Conservation (phyloP, 306 rosid genomes). For the Quercus glauca region DNA sequence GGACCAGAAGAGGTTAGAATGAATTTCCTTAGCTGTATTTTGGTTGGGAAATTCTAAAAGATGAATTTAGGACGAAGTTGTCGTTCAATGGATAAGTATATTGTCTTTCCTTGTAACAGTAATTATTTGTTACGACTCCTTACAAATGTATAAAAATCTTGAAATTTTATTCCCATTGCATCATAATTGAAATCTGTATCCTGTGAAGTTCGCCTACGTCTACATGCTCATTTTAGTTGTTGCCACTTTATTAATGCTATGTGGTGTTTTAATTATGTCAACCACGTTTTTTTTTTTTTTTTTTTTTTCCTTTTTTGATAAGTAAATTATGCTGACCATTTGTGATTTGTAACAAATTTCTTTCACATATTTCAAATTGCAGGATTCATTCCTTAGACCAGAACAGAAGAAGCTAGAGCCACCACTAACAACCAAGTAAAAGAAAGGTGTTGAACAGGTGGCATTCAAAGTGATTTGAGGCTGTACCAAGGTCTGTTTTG, state of each 20-base stretch:
- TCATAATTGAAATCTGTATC: not conserved
- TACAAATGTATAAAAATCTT: not conserved
- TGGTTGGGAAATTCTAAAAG: not conserved
- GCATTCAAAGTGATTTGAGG: not conserved
- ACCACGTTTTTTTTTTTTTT: not conserved
- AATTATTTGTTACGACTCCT: not conserved
- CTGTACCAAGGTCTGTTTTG: not conserved
- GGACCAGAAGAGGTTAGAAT: not conserved
- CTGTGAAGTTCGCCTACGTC: not conserved
- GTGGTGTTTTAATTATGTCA: not conserved
- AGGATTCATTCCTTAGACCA: slow-evolving; percentile 67
- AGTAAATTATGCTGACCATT: no score
- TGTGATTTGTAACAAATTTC: no score
- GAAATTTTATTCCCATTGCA: not conserved
- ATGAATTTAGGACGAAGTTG: not conserved
- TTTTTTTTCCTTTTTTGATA: no score
- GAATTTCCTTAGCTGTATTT: no score
- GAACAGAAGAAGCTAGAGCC: slow-evolving; percentile 35
- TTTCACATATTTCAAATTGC: not conserved
- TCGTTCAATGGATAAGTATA: not conserved
- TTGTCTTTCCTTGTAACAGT: not conserved
- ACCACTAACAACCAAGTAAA: slow-evolving; percentile 40
- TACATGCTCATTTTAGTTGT: no score
- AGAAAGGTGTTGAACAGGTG: slow-evolving; percentile 4
- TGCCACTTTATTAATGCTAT: not conserved